These are phyloP conservation scores for Cryphonectria naterciae DNA, from an alignment of 2,329 filamentous ascomycete species.

Conservation along the genomic window DNA sequence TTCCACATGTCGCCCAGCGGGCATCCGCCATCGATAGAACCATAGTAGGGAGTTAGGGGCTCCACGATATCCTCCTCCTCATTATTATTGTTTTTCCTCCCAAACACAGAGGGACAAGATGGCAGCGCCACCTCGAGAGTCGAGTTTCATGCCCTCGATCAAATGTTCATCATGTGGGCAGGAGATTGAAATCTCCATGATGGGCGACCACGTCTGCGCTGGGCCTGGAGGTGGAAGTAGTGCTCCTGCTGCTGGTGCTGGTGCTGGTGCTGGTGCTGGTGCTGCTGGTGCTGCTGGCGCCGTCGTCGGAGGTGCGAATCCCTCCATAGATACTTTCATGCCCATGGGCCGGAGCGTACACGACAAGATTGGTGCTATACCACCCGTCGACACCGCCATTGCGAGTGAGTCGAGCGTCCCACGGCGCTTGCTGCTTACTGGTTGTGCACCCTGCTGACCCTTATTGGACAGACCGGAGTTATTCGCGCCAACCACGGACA, in stretches of 20 bases:
- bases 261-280: no score
- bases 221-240: conserved; percentile 35
- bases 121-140: conserved; percentile 58
- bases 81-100: not conserved
- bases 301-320: not conserved
- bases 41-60: not conserved
- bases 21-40: not conserved
- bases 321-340: conserved; percentile 43
- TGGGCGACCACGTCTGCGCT: conserved; percentile 82
- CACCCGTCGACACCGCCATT: conserved; percentile 54
- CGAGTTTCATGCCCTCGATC: conserved; percentile 77
- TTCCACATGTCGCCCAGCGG: conserved; percentile 8
- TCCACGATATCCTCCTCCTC: not conserved
- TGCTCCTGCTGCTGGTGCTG: conserved; percentile 25
- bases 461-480: conserved; percentile 53
- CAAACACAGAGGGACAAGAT: conserved; percentile 40
- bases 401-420: conserved; percentile 50
- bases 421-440: conserved; percentile 4
- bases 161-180: conserved; percentile 82
- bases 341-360: conserved; percentile 43
- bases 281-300: no score
- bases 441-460: conserved; percentile 38
- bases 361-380: conserved; percentile 49
- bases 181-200: conserved; percentile 80
- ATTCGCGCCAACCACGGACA: conserved; percentile 61